phyloP scores from a whole-genome alignment of 805 yeast species.

The Metschnikowia santaceciliae region DNA sequence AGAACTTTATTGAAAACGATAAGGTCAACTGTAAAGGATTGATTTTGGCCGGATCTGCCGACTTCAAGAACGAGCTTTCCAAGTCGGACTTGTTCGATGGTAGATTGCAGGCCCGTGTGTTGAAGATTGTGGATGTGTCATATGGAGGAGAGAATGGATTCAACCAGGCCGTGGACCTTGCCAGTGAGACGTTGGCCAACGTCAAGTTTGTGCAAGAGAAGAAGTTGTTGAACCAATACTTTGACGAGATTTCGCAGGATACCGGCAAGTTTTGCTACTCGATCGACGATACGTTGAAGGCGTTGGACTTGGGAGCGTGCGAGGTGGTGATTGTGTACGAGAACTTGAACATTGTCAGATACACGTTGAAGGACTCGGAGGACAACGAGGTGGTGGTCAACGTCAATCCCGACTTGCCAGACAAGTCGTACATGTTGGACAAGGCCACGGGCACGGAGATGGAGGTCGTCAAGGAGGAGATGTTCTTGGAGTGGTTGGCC shows the following conservation, averaged over 20 bases:
- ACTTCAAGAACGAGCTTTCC: constrained; percentile 91
- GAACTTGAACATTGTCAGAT: constrained; percentile 81
- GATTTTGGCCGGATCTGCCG: constrained; percentile 98
- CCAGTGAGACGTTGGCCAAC: constrained; percentile 94
- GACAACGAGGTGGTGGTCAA: constrained; percentile 72
- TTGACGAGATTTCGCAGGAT: constrained; percentile 96
- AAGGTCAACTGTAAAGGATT: constrained; percentile 92
- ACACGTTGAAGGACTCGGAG: constrained; percentile 77
- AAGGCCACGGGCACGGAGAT: constrained; percentile 86
- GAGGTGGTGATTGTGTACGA: constrained; percentile 91
- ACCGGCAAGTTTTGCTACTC: constrained; percentile 98
- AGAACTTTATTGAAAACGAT: constrained; percentile 91
- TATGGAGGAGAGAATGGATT: constrained; percentile 99
- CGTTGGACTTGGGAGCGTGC: constrained; percentile 93
- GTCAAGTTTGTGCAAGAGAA: constrained; percentile 98
- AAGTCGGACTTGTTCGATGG: constrained; percentile 90
- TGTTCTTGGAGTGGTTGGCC: constrained; percentile 95
- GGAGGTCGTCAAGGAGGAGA: constrained; percentile 81
- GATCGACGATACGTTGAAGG: constrained; percentile 93
- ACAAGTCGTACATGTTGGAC: constrained; percentile 73
- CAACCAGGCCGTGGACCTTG: constrained; percentile 97
- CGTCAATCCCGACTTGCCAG: constrained; percentile 68
- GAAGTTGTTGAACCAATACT: constrained; percentile 86
- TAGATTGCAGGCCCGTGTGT: constrained; percentile 81
- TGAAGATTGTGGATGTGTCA: constrained; percentile 92